phyloP scores from a whole-genome alignment of 1,284 basidiomycete genomes.

The Pseudozyma sp. region DNA sequence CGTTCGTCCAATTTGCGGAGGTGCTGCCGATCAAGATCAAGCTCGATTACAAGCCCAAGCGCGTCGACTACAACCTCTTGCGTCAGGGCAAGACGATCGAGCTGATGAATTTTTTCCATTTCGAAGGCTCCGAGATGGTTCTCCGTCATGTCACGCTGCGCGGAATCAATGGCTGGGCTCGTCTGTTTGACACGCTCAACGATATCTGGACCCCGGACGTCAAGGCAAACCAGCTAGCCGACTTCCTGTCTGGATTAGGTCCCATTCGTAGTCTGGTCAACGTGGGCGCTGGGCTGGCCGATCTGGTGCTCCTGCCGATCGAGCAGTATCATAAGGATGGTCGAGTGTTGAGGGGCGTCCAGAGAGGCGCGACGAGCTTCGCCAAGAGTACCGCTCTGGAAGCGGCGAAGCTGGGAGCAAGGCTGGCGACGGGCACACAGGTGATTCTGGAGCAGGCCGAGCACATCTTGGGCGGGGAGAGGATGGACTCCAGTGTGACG shows the following conservation, averaged over 20 bases:
- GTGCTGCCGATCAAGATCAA: conserved; percentile 86
- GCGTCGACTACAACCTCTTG: conserved; percentile 86
- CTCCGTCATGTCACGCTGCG: conserved; percentile 89
- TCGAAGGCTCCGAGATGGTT: conserved; percentile 98
- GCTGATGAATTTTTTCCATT: conserved; percentile 99
- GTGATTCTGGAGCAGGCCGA: conserved; percentile 96
- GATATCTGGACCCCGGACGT: conserved; percentile 99
- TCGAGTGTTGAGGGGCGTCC: conserved; percentile 89
- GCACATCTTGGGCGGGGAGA: conserved; percentile 78
- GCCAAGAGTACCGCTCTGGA: conserved; percentile 93
- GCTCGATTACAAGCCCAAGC: conserved; percentile 96
- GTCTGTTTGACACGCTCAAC: conserved; percentile 88
- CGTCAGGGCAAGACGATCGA: conserved; percentile 92
- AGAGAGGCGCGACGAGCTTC: conserved; percentile 91
- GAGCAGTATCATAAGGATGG: conserved; percentile 98
- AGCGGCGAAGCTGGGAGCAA: conserved; percentile 92
- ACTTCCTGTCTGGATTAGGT: conserved; percentile 95
- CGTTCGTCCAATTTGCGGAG: conserved; percentile 77
- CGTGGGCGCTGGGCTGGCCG: conserved; percentile 93
- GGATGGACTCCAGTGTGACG: conserved; percentile 74
- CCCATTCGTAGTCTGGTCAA: conserved; percentile 91
- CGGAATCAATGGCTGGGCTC: conserved; percentile 88
- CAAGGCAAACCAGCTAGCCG: conserved; percentile 95
- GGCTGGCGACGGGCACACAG: conserved; percentile 93
- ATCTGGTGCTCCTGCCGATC: conserved; percentile 92